A percentile compares a stretch with the other conserved stretches of the same genome.
Conservation (phyloP, 768 basidiomycete species). For the Saitozyma podzolica region DNA sequence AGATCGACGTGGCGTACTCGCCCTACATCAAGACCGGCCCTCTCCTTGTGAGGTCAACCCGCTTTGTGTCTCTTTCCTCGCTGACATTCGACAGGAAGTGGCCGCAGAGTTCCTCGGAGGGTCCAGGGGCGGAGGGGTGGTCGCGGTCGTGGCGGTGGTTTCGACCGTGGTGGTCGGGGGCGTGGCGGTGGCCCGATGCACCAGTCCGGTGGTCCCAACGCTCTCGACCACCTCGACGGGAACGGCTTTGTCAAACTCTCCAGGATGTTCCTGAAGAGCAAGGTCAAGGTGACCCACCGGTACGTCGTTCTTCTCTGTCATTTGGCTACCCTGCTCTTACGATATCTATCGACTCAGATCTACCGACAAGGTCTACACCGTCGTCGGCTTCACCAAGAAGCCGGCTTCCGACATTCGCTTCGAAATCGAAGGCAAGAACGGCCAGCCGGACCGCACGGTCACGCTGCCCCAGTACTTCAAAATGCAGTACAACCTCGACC, state of each 20-base stretch:
- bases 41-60: slow-evolving; percentile 12
- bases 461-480: slow-evolving; percentile 41
- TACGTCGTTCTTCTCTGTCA: slow-evolving; percentile 9
- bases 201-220: slow-evolving; percentile 23
- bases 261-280: slow-evolving; percentile 37
- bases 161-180: slow-evolving; percentile 34
- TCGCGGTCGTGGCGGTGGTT: slow-evolving; percentile 27
- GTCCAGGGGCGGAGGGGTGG: slow-evolving; percentile 21
- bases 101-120: background rate
- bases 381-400: slow-evolving; percentile 26
- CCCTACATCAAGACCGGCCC: slow-evolving; percentile 48
- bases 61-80: slow-evolving; percentile 3
- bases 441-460: slow-evolving; percentile 31
- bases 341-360: background rate
- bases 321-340: background rate
- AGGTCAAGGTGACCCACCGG: slow-evolving; percentile 48
- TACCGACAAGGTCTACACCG: slow-evolving; percentile 2
- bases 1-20: slow-evolving; percentile 52
- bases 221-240: slow-evolving; percentile 4
- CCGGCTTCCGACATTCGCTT: slow-evolving; percentile 41
- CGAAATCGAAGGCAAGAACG: slow-evolving; percentile 41
- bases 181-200: slow-evolving; percentile 24
- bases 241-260: slow-evolving; percentile 36
- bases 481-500: slow-evolving; percentile 33
- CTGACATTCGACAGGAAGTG: background rate